Percentiles rank a stretch among this genome's conserved stretches.
Evolutionary conservation across 352 stramenopile species (phyloP).

Genomic region (Phytophthora megakarya): DNA sequence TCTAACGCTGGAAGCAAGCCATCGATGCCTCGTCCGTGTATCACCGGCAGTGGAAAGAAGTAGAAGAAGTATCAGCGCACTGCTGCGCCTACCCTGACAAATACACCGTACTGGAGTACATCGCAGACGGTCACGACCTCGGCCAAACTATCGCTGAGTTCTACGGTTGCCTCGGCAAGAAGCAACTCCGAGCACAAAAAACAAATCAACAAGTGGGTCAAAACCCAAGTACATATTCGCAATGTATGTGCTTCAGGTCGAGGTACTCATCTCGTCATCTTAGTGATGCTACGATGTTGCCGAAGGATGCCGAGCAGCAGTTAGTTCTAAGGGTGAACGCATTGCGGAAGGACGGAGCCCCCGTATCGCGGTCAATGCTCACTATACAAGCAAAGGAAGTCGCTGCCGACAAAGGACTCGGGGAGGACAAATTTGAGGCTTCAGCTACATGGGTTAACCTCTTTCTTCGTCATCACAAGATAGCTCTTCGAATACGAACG

Average conservation of each 20-base stretch:
- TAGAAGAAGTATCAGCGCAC: not conserved
- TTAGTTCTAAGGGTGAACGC: slow-evolving; percentile 3
- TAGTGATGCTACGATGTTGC: not conserved
- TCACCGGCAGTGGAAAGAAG: no score
- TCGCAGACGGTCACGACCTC: no score
- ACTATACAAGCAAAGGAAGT: not conserved
- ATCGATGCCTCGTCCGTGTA: no score
- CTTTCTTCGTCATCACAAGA: not conserved
- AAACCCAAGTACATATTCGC: not conserved
- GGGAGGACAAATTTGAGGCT: no score
- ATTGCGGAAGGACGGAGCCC: not conserved
- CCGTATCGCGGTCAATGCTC: not conserved
- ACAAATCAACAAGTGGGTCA: slow-evolving; percentile 4
- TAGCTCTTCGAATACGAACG: not conserved
- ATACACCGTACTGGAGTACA: no score
- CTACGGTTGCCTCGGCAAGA: not conserved
- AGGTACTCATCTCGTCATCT: not conserved
- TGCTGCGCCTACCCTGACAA: not conserved
- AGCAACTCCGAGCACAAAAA: not conserved
- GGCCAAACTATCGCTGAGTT: no score
- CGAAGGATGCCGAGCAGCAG: not conserved
- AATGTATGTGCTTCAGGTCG: not conserved
- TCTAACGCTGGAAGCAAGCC: no score
- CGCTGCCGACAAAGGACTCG: no score
- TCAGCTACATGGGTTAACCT: slow-evolving; percentile 4